Percentiles rank a stretch among this genome's conserved stretches.
These are phyloP conservation scores for Ustanciosporium gigantosporum DNA, from an alignment of 1,284 basidiomycete genomes.

Conservation along the genomic window DNA sequence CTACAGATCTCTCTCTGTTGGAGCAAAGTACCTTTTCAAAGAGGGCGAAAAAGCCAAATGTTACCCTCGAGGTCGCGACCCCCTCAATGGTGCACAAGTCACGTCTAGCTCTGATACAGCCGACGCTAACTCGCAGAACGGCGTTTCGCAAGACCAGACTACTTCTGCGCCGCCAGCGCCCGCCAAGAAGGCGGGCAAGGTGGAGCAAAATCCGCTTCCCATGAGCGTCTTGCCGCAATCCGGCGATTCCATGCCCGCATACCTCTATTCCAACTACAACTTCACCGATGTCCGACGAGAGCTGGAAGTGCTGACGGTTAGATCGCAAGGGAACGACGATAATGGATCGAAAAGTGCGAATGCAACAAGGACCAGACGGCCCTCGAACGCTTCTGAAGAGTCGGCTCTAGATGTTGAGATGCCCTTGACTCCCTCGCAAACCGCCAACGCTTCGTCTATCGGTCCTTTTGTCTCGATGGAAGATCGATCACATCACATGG, in stretches of 20 bases:
- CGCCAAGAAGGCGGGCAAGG: conserved; percentile 1
- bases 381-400: conserved; percentile 27
- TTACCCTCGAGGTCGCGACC: conserved; percentile 40
- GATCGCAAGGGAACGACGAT: conserved; percentile 1
- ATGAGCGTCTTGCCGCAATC: conserved; percentile 22
- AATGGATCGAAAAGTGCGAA: not conserved
- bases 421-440: conserved; percentile 18
- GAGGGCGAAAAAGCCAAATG: conserved; percentile 42
- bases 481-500: conserved; percentile 44
- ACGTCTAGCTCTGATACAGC: not conserved
- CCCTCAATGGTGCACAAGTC: conserved; percentile 2
- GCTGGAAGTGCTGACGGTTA: conserved; percentile 45
- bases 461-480: conserved; percentile 27
- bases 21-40: conserved; percentile 20
- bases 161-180: not conserved
- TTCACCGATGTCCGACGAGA: conserved; percentile 56
- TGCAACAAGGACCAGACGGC: conserved; percentile 8
- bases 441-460: conserved; percentile 1
- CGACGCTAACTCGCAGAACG: not conserved
- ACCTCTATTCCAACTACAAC: conserved; percentile 56
- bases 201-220: conserved; percentile 36
- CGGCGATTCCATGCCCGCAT: conserved; percentile 31
- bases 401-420: conserved; percentile 27
- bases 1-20: conserved; percentile 49
- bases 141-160: not conserved